Conservation (phyloP, 169 alveolate genomes). For the Cryptosporidium tyzzeri region DNA sequence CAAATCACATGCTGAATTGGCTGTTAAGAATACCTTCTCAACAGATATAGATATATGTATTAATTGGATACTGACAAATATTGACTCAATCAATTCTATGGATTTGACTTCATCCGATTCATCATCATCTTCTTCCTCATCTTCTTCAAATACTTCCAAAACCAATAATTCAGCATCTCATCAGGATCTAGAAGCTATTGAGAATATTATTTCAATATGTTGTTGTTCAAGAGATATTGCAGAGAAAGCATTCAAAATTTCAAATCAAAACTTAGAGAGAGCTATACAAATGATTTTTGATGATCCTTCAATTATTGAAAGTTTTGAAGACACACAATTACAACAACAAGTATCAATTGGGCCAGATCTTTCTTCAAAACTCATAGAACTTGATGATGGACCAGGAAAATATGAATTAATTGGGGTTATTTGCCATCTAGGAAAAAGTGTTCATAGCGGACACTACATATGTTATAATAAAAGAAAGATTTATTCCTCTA, state of each 20-base stretch:
- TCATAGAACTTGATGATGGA: constrained; percentile 24
- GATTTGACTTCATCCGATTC: not conserved
- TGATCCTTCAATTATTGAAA: constrained; percentile 36
- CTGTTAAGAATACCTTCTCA: constrained; percentile 49
- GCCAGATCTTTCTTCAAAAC: not conserved
- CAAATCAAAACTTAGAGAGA: constrained; percentile 27
- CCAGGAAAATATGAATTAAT: constrained; percentile 83
- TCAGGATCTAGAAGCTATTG: constrained; percentile 2
- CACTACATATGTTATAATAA: constrained; percentile 89
- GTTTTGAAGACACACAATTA: not conserved
- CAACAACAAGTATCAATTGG: not conserved
- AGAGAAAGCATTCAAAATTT: constrained; percentile 7
- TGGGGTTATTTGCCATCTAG: constrained; percentile 88
- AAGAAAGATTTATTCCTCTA: not conserved
- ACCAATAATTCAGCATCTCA: not conserved
- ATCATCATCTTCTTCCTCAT: not conserved
- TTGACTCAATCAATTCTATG: constrained; percentile 9
- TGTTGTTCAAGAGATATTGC: constrained; percentile 49
- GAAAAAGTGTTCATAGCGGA: constrained; percentile 88
- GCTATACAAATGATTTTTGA: constrained; percentile 67
- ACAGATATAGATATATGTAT: constrained; percentile 77
- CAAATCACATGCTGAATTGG: constrained; percentile 27
- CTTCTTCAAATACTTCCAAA: not conserved
- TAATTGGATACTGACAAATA: constrained; percentile 81
- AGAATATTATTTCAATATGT: constrained; percentile 35